Base-by-base conservation (phyloP, 1,139 yeast genomes). In the Yamadazyma pseudoaaseri region DNA sequence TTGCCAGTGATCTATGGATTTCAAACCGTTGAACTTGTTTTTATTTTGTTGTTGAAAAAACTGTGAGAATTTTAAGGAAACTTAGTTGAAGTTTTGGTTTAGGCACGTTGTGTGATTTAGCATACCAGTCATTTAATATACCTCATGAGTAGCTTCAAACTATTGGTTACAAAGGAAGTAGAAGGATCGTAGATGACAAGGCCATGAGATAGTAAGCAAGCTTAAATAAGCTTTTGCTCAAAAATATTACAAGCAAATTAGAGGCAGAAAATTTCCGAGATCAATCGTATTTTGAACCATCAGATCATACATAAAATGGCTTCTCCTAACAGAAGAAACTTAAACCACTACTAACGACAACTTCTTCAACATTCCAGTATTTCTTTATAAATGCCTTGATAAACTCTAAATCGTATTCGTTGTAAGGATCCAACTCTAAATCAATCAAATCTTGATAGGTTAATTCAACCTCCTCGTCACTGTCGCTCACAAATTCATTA, bases 381-480 rank as follows among this genome's bases (percentile, higher is more conserved):
- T 16, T 63, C n/a, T 62, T 48, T 28, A 65, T 72, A 43, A 85
- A 66, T 21, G 71, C 70, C 33, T 65, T 55, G 12, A 82, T 63
- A 52, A 85, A 83, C 20, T 65, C 67, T 26, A 73, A 54, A 53
- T 85, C 94, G 20, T 69, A 68, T 7, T 55, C 44, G 13, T 81
- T 72, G 48, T 81, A 76, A 2, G 92, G 89, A 53, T 85, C 92
- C 35, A 85, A 62, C 22, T 87, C 94, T 82, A 84, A 76, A 36
- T 81, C 86, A 12, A 69, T 59, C 35, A 85, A 53, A 51, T 84
- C 92, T 45, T 74, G 72, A 43, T 66, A 66, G 2, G 72, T 71
- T 25, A 73, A 62, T 42, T 70, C 76, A 6, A 44, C 25, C 6
- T 28, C 27, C 10, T 32, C 35, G 14, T 42, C 39, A 18, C 50